These are phyloP conservation scores for Eremomyces bilateralis DNA, from an alignment of 495 filamentous ascomycete species.

Conservation along the genomic window DNA sequence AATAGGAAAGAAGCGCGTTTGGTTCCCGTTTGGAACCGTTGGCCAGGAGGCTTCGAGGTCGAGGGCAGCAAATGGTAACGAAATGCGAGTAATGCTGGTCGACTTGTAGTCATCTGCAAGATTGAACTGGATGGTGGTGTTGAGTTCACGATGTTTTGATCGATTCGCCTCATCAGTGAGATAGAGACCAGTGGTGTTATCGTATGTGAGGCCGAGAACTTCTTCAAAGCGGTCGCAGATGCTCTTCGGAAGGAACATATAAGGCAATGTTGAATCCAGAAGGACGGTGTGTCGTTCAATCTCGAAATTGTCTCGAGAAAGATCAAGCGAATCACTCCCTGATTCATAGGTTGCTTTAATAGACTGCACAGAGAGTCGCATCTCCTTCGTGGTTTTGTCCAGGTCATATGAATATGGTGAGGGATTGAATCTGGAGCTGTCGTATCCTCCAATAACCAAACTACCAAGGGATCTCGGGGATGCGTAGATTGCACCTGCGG, in stretches of 20 bases:
- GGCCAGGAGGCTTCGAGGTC: slow-evolving; percentile 11
- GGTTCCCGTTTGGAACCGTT: slow-evolving; percentile 7
- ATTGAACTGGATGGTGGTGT: slow-evolving; percentile 15
- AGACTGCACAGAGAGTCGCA: slow-evolving; percentile 15
- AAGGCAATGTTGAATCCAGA: slow-evolving; percentile 16
- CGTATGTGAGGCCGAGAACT: slow-evolving; percentile 17
- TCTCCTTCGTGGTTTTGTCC: slow-evolving; percentile 6
- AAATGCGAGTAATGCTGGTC: slow-evolving; percentile 9
- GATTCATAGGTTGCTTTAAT: slow-evolving; percentile 12
- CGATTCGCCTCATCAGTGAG: slow-evolving; percentile 15
- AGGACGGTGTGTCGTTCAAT: slow-evolving; percentile 8
- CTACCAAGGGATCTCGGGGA: slow-evolving; percentile 5
- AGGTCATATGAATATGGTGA: slow-evolving; percentile 8
- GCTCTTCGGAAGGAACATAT: slow-evolving; percentile 16
- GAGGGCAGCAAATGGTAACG: slow-evolving; percentile 5
- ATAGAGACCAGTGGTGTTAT: slow-evolving; percentile 12
- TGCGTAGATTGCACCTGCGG: slow-evolving; percentile 12
- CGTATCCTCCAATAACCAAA: slow-evolving; percentile 13
- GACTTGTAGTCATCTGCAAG: slow-evolving; percentile 8
- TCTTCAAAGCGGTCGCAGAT: slow-evolving; percentile 16
- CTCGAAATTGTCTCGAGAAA: slow-evolving; percentile 11
- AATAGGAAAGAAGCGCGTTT: background rate
- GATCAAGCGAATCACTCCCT: slow-evolving; percentile 5
- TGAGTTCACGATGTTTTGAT: slow-evolving; percentile 8
- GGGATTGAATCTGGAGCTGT: slow-evolving; percentile 14